Percentiles rank a stretch among this genome's conserved stretches.
phyloP scores from a whole-genome alignment of 129 eudicot species.

The Cynara cardunculus region DNA sequence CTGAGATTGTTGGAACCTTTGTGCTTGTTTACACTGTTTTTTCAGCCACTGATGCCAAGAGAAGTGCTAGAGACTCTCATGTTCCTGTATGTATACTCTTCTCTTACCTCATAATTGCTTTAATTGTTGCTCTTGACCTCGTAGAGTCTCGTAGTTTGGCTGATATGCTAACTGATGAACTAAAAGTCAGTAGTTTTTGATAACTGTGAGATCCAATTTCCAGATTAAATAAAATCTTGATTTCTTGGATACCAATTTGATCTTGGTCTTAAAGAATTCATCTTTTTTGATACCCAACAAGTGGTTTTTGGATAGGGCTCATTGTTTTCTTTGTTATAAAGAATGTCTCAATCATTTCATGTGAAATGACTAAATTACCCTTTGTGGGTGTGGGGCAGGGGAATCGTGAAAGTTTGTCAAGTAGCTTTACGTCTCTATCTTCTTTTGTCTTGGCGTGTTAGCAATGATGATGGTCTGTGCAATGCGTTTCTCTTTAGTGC shows the following conservation, averaged over 20 bases:
- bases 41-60: constrained; percentile 94
- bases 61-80: constrained; percentile 95
- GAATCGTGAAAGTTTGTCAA: constrained; percentile 35
- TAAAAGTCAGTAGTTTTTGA: too few species aligned
- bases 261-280: neutral
- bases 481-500: constrained; percentile 28
- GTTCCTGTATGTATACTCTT: constrained; percentile 69
- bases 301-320: constrained; percentile 19
- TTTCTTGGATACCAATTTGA: neutral
- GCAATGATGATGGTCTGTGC: constrained; percentile 17
- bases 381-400: neutral
- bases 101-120: neutral
- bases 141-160: too few species aligned
- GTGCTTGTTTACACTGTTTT: constrained; percentile 82
- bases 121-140: too few species aligned
- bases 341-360: neutral
- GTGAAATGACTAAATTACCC: constrained; percentile 22
- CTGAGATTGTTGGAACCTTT: constrained; percentile 82
- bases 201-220: too few species aligned
- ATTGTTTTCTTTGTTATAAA: constrained; percentile 1
- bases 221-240: too few species aligned
- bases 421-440: constrained; percentile 29
- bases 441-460: constrained; percentile 17
- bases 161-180: neutral
- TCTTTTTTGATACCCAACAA: neutral